A percentile compares a stretch with the other conserved stretches of the same genome.
phyloP scores from a whole-genome alignment of 106 monocot species.

The Apostasia shenzhenica region DNA sequence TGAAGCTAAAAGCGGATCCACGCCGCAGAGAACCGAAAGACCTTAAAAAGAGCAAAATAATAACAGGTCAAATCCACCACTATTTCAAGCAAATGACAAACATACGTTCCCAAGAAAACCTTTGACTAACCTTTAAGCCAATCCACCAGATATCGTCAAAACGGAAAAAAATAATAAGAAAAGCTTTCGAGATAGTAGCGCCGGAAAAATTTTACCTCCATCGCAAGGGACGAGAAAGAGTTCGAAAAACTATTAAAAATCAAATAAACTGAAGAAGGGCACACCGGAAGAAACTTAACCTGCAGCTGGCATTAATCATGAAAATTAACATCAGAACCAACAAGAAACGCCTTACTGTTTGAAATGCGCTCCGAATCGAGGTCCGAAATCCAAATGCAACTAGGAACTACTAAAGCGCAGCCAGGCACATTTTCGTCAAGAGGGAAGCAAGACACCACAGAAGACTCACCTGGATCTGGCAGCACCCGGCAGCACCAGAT shows the following conservation, averaged over 20 bases:
- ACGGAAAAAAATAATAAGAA: too few species aligned
- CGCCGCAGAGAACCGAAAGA: neutral
- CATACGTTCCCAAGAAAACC: neutral
- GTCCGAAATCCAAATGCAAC: constrained; percentile 1
- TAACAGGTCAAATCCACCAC: neutral
- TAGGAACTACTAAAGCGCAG: neutral
- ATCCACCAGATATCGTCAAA: too few species aligned
- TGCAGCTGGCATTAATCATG: neutral
- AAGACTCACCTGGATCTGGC: constrained; percentile 5
- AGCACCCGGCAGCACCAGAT: constrained; percentile 2
- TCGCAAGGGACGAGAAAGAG: too few species aligned
- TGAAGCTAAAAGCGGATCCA: neutral
- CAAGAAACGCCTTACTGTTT: neutral
- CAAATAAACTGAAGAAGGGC: neutral
- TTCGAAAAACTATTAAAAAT: too few species aligned
- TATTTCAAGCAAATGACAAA: neutral
- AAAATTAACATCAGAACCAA: neutral
- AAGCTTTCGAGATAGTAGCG: too few species aligned
- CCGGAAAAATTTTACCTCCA: too few species aligned
- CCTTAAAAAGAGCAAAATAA: neutral
- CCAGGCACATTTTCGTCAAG: constrained; percentile 2
- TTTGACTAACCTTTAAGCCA: neutral
- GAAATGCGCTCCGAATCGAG: constrained; percentile 2
- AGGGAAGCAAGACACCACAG: neutral
- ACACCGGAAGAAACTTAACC: neutral